A percentile compares a stretch with the other conserved stretches of the same genome.
Conservation (phyloP, 2,329 filamentous ascomycete genomes). For the Trichoderma sp. region DNA sequence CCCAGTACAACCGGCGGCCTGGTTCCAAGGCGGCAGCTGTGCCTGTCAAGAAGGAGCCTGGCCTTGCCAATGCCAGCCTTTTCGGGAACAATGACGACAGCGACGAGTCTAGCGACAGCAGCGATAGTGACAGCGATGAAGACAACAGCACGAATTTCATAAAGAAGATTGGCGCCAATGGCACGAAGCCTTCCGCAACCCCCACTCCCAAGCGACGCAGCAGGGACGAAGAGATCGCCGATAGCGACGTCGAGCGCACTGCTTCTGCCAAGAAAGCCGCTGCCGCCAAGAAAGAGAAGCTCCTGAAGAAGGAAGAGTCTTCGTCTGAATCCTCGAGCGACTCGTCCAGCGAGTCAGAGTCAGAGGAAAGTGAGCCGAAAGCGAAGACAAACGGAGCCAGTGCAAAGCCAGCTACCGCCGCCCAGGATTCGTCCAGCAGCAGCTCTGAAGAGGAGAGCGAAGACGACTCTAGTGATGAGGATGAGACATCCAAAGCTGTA, state of each 20-base stretch:
- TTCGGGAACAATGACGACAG: conserved; percentile 38
- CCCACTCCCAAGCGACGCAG: conserved; percentile 35
- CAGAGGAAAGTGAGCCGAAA: conserved; percentile 20
- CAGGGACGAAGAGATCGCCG: conserved; percentile 45
- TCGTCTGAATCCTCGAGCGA: conserved; percentile 26
- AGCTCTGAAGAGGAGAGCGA: conserved; percentile 25
- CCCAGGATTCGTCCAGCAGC: conserved; percentile 23
- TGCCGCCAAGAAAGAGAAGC: conserved; percentile 24
- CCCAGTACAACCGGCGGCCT: conserved; percentile 38
- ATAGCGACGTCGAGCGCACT: conserved; percentile 45
- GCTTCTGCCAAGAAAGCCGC: conserved; percentile 32
- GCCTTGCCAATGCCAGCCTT: conserved; percentile 31
- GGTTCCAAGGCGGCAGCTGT: conserved; percentile 31
- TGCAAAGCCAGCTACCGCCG: conserved; percentile 29
- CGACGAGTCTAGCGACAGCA: conserved; percentile 39
- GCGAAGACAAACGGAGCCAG: conserved; percentile 34
- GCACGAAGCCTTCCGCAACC: conserved; percentile 26
- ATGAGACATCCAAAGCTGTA: conserved; percentile 21
- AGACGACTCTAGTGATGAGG: conserved; percentile 26
- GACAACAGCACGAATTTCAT: conserved; percentile 36
- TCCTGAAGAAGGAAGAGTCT: conserved; percentile 17
- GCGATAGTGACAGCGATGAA: conserved; percentile 39
- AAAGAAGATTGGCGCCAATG: conserved; percentile 35
- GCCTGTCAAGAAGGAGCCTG: conserved; percentile 37
- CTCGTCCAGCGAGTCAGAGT: conserved; percentile 24